Base-by-base conservation (phyloP, 2,329 filamentous ascomycete species). In the Phyllosticta capitalensis region DNA sequence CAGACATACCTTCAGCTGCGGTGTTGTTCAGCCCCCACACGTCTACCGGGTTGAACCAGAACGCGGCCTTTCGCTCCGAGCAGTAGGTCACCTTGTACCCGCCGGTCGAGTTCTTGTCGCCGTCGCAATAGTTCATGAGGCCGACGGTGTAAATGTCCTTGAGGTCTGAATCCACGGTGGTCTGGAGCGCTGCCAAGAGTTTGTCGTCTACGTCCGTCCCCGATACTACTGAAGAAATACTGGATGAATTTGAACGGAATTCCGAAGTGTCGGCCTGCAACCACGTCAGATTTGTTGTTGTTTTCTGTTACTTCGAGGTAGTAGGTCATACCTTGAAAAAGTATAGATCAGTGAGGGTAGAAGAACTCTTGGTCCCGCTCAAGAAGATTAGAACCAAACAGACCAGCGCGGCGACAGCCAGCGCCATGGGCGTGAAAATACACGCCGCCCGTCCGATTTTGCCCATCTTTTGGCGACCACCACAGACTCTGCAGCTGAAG, bases 111-210 rank as follows among this genome's bases (percentile, higher is more conserved):
- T 81, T 80, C 65, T 78, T 72, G 55, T 80, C 75, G 57, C 81
- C 84, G 60, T 79, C 77, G 82, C 94, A 97, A 81, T 91, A 96
- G 71, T 88, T 88, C 88, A 90, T 95, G 45, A 97, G 80, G 69
- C 83, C 84, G 69, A 97, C 80, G 62, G 88, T 82, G 81, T 96
- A 97, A 68, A 85, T 80, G 70, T 92, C 84, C 67, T 81, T 83
- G 61, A 96, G 81, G 58, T 82, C 64, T 57, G 68, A 67, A 5
- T 69, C 65, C 38, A 72, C 67, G 50, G 70, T 68, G 55, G 69
- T 66, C 10, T 74, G 67, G 58, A 79, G 70, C 12, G 78, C 66
- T 48, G 69, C 22, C 64, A 73, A 65, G 24, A 79, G 70, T 3
- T 76, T 67, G 59, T 71, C 68, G 62, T 74, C 69, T 56, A 71